Percentiles rank a stretch among this genome's conserved stretches.
Conservation (phyloP, 495 filamentous ascomycete genomes). For the Cetradonia linearis region DNA sequence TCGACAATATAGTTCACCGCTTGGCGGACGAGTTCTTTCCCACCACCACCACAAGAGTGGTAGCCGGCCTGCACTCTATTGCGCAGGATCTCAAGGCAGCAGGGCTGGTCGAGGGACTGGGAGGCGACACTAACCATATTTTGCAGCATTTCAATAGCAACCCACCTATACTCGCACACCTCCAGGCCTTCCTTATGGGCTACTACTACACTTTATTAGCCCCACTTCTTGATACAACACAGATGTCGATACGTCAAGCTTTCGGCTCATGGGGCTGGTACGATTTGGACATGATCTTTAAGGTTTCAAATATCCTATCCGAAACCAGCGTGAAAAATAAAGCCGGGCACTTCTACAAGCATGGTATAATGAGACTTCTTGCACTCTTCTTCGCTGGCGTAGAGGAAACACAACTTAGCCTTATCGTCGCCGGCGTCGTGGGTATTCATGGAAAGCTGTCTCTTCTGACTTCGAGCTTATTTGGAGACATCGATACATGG, state of each 20-base stretch:
- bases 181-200: neutral
- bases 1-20: no score
- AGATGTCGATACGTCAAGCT: neutral
- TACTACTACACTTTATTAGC: neutral
- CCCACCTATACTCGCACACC: neutral
- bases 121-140: no score
- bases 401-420: neutral
- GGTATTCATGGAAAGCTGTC: conserved; percentile 1
- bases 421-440: neutral
- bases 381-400: neutral
- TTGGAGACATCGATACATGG: neutral
- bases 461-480: neutral
- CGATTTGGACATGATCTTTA: neutral
- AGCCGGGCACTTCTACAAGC: neutral
- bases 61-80: no score
- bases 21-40: no score
- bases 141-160: neutral
- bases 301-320: neutral
- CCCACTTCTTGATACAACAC: neutral
- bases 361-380: neutral
- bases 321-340: neutral
- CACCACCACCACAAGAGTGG: no score
- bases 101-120: no score
- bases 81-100: no score
- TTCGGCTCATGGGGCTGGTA: neutral